These are phyloP conservation scores for Chenopodium formosanum DNA, from an alignment of 148 eudicot genomes.

Conservation along the genomic window DNA sequence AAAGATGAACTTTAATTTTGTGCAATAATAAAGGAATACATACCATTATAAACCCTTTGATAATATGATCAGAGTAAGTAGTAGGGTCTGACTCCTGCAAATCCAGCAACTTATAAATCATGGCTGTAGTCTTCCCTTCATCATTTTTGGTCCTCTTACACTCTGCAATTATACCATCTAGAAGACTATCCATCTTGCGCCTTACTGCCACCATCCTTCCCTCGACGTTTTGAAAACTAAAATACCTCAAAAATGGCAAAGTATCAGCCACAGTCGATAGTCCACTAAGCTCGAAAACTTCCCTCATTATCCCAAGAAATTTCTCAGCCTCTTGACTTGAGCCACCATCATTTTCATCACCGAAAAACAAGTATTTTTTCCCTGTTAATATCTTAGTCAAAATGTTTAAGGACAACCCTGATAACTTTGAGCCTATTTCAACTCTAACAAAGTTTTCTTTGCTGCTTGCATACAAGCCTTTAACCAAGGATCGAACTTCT, in stretches of 20 bases:
- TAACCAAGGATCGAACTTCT: constrained; percentile 28
- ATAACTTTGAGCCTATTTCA: constrained; percentile 31
- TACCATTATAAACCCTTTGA: constrained; percentile 46
- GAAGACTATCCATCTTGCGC: constrained; percentile 24
- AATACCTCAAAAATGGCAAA: constrained; percentile 31
- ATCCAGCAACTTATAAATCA: constrained; percentile 31
- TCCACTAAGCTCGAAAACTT: constrained; percentile 23
- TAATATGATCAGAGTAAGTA: constrained; percentile 28
- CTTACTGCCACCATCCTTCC: constrained; percentile 24
- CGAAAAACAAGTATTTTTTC: constrained; percentile 32
- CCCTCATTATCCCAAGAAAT: constrained; percentile 21
- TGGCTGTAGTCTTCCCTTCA: constrained; percentile 1
- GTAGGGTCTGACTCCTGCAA: constrained; percentile 36
- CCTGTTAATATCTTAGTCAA: constrained; percentile 40
- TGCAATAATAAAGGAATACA: not conserved
- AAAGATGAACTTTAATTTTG: not conserved
- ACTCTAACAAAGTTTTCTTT: constrained; percentile 12
- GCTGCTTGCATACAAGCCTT: constrained; percentile 13
- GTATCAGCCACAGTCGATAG: constrained; percentile 33
- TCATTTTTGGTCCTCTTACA: not conserved
- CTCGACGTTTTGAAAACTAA: constrained; percentile 30
- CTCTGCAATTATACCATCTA: constrained; percentile 34
- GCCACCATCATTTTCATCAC: not conserved
- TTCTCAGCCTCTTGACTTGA: constrained; percentile 3
- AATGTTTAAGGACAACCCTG: constrained; percentile 37